phyloP scores from a whole-genome alignment of 2,329 filamentous ascomycete species.

The Microcera coccophila region DNA sequence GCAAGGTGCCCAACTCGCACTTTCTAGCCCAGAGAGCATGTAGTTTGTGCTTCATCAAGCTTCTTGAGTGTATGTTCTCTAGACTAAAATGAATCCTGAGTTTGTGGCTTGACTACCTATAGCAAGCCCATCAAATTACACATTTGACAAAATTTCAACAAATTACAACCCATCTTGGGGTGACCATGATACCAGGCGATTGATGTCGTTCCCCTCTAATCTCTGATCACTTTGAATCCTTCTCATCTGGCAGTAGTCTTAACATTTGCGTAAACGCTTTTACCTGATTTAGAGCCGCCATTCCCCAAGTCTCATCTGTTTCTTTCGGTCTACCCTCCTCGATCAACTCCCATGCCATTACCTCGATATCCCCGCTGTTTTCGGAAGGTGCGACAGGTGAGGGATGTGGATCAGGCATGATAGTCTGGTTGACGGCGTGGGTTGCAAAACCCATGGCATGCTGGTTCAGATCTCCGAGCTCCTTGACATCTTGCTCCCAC shows the following conservation, averaged over 20 bases:
- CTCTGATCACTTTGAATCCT: too few relatives aligned
- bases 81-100: too few relatives aligned
- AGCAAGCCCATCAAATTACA: not conserved
- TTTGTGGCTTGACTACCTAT: not conserved
- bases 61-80: too few relatives aligned
- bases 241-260: conserved; percentile 18
- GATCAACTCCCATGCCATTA: conserved; percentile 33
- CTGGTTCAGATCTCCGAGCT: conserved; percentile 28
- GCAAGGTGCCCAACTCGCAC: too few relatives aligned
- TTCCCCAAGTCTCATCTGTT: conserved; percentile 32
- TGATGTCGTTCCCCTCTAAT: too few relatives aligned
- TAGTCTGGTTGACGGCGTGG: conserved; percentile 21
- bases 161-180: too few relatives aligned
- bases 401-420: conserved; percentile 24
- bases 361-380: conserved; percentile 26
- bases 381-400: conserved; percentile 6
- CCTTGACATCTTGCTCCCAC: conserved; percentile 33
- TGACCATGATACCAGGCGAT: too few relatives aligned
- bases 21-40: too few relatives aligned
- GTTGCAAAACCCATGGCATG: conserved; percentile 22
- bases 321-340: conserved; percentile 20
- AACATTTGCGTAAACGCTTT: conserved; percentile 23
- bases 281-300: conserved; percentile 25
- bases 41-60: too few relatives aligned
- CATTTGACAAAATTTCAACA: too few relatives aligned